Evolutionary conservation across 192 early-diverging fungal species (phyloP).

Genomic region (Backusella macrospora): DNA sequence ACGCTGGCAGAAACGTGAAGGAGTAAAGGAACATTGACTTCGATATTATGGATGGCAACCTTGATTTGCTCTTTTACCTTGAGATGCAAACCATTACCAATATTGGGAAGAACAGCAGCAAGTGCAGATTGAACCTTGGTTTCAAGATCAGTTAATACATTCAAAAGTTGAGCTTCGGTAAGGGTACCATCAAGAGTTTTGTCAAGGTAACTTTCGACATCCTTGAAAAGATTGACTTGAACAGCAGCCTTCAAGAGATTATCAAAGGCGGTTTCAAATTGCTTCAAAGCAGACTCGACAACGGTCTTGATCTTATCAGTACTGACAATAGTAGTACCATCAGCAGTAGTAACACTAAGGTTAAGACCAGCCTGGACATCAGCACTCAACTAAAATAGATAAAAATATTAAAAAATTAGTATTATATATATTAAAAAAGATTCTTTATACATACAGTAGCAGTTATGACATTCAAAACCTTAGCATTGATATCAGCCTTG

Average conservation of each 20-base stretch:
- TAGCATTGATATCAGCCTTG: conserved; percentile 33
- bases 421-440: background rate
- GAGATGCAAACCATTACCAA: background rate
- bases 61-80: conserved; percentile 10
- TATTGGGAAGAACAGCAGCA: conserved; percentile 24
- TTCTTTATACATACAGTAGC: conserved; percentile 10
- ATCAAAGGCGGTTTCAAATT: conserved; percentile 18
- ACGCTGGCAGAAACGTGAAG: background rate
- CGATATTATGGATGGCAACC: conserved; percentile 12
- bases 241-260: conserved; percentile 16
- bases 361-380: conserved; percentile 25
- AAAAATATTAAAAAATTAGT: background rate
- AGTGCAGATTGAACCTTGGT: conserved; percentile 12
- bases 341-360: conserved; percentile 18
- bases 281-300: conserved; percentile 5
- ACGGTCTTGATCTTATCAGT: conserved; percentile 15
- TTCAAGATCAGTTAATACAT: conserved; percentile 22
- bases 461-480: conserved; percentile 30
- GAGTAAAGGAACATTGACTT: conserved; percentile 3
- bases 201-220: conserved; percentile 21
- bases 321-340: conserved; percentile 19
- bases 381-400: conserved; percentile 19
- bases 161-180: conserved; percentile 10
- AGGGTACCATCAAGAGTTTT: conserved; percentile 5
- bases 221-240: conserved; percentile 21